Base-by-base conservation (phyloP, 2,329 filamentous ascomycete species). In the Cercospora citrullina region DNA sequence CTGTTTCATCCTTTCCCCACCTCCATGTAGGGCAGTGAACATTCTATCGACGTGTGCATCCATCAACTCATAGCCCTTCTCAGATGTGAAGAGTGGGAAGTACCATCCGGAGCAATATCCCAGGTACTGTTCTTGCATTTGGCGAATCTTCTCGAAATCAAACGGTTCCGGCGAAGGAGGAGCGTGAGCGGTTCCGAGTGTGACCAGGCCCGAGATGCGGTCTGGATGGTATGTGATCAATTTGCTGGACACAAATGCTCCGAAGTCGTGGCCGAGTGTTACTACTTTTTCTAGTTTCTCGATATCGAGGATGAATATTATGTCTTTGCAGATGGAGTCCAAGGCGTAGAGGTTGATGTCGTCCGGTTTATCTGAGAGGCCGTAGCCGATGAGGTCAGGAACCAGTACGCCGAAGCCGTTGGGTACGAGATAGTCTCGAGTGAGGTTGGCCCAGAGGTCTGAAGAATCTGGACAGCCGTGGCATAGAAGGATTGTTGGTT, bases 221-320 rank as follows among this genome's bases (percentile, higher is more conserved):
- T 79, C 74, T 0, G 79, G 81, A 59, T 80, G 72, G 68, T 79
- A 80, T 58, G 81, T 77, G 71, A 80, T 82, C 4, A 84, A 60
- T n/a, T 81, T 78, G 63, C 80, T 78, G 0, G 80, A 79, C 5
- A 82, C 65, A 5, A 63, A 65, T 16, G 79, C 78, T 45, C 84
- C 84, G 82, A 83, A 85, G 72, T 86, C 84, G 68, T 85, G 84
- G 58, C 83, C 84, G 30, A 84, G 74, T 1, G 80, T 77, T 62
- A 85, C 75, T 42, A 78, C 76, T 45, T 75, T 73, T 39, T 69
- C 33, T 21, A 81, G 57, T 5, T 73, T 65, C 70, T 82, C 80
- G 9, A 71, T 66, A 60, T 80, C 74, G 7, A 84, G 73, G 5
- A 84, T 80, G 6, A 80, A 77, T 2, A 74, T 64, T 5, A 81